phyloP scores from a whole-genome alignment of 179 eudicot species.

The Carnegiea gigantea region DNA sequence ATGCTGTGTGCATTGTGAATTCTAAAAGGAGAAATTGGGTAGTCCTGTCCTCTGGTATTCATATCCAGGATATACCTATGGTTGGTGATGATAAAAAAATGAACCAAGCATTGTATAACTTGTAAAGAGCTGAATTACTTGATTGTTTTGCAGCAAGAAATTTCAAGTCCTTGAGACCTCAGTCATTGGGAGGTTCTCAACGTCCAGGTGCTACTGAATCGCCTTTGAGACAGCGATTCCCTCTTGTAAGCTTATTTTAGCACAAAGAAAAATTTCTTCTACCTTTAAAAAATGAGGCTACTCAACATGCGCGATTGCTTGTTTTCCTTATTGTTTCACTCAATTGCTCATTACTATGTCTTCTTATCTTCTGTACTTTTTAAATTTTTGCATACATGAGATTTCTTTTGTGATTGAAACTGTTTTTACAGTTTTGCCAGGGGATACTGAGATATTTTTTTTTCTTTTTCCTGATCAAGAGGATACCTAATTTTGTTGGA shows the following conservation, averaged over 20 bases:
- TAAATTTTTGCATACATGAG: conserved; percentile 5
- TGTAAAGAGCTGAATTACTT: background rate
- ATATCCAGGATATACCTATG: background rate
- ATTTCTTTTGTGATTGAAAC: background rate
- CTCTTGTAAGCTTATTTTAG: conserved; percentile 44
- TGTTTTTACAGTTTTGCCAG: background rate
- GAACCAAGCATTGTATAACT: no score
- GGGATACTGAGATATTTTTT: background rate
- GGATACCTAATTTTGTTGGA: conserved; percentile 75
- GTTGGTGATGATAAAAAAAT: no score
- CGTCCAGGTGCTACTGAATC: conserved; percentile 45
- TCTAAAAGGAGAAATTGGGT: background rate
- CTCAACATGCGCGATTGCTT: background rate
- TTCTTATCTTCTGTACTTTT: background rate
- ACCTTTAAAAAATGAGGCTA: background rate
- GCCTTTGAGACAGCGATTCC: conserved; percentile 58
- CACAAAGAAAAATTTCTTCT: background rate
- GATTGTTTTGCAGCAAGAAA: conserved; percentile 43
- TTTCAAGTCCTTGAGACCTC: conserved; percentile 57
- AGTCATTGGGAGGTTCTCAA: conserved; percentile 39
- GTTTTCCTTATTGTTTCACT: background rate
- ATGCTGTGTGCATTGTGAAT: background rate
- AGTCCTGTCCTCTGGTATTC: background rate
- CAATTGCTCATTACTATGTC: background rate
- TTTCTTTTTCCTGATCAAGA: conserved; percentile 29